A percentile compares a stretch with the other conserved stretches of the same genome.
Evolutionary conservation across 768 basidiomycete species (phyloP).

Genomic region (Panaeolus cyanescens): DNA sequence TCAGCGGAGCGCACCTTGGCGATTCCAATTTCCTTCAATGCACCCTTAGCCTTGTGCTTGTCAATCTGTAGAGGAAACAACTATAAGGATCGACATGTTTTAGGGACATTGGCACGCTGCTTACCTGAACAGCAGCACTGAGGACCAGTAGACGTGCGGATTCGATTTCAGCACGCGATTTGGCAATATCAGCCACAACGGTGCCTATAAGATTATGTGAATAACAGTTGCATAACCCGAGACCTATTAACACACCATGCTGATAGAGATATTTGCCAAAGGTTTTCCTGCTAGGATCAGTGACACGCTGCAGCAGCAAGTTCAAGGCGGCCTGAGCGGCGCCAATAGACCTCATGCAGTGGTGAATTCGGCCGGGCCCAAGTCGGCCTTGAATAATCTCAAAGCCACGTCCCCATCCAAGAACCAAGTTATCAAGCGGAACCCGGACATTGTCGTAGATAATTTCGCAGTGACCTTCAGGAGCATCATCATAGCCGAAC

Average conservation of each 20-base stretch:
- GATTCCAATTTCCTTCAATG: constrained; percentile 95
- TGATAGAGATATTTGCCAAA: constrained; percentile 92
- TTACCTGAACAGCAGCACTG: constrained; percentile 85
- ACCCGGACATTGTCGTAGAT: constrained; percentile 94
- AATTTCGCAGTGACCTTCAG: constrained; percentile 96
- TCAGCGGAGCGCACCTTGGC: constrained; percentile 68
- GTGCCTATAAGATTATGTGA: constrained; percentile 52
- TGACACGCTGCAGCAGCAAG: constrained; percentile 86
- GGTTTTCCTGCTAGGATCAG: constrained; percentile 89
- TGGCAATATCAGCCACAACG: constrained; percentile 88
- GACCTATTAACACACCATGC: constrained; percentile 60
- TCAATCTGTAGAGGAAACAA: constrained; percentile 68
- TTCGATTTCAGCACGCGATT: constrained; percentile 93
- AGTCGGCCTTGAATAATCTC: constrained; percentile 98
- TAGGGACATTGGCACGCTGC: constrained; percentile 1
- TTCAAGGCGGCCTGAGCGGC: constrained; percentile 84
- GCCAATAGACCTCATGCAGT: constrained; percentile 98
- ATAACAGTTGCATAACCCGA: not conserved
- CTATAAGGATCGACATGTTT: not conserved
- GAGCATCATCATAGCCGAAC: constrained; percentile 93
- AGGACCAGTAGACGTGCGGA: constrained; percentile 84
- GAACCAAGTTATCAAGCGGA: constrained; percentile 77
- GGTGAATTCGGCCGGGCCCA: constrained; percentile 96
- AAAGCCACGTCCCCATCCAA: constrained; percentile 95
- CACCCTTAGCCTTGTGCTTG: constrained; percentile 87